Base-by-base conservation (phyloP, 176 grass and related monocot genomes). In the Pontederia crassipes region DNA sequence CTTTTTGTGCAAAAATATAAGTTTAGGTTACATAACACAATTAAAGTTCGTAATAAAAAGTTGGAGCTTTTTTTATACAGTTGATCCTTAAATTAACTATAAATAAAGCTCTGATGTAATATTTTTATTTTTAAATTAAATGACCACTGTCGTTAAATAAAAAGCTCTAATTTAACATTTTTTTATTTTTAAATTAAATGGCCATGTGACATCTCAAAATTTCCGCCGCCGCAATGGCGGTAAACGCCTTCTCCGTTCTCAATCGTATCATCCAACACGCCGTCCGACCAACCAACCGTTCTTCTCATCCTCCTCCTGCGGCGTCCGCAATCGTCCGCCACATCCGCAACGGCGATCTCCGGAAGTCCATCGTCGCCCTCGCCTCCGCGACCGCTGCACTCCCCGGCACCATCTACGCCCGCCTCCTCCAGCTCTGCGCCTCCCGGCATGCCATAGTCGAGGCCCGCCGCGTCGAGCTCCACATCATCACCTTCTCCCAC, bases 401-500 rank as follows among this genome's bases (percentile, higher is more conserved):
- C 17, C 53, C 52, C 11, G 6, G 1, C 52, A 8, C 10, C 52
- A 15, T 69, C 32, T 69, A 69, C 17, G 66, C 53, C 0, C 53
- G 52, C 66, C 66, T 69, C 17, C 53, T 69, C 54, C 52, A 14
- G 26, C 66, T 69, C 32, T 69, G 66, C 35, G 17, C 52, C 32
- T 69, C 52, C 32, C 9, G 35, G 27, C n/a, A 74, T 54, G 80
- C 81, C 35, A 57, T 77, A 60, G 74, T 74, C 20, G 81, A 75
- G 55, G 70, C 79, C 53, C 75, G 71, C 78, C 85, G 80, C 76
- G 32, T 85, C n/a, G 67, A 72, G 45, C 63, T 70, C 69, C 82
- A 75, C 81, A 50, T 76, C 45, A 53, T 49, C 20, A 54, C 57
- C 48, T 52, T 15, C 65, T 20, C 28, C 55, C 52, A 52, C 3